Evolutionary conservation across 179 eudicot species (phyloP).

Genomic region (Carnegiea gigantea): DNA sequence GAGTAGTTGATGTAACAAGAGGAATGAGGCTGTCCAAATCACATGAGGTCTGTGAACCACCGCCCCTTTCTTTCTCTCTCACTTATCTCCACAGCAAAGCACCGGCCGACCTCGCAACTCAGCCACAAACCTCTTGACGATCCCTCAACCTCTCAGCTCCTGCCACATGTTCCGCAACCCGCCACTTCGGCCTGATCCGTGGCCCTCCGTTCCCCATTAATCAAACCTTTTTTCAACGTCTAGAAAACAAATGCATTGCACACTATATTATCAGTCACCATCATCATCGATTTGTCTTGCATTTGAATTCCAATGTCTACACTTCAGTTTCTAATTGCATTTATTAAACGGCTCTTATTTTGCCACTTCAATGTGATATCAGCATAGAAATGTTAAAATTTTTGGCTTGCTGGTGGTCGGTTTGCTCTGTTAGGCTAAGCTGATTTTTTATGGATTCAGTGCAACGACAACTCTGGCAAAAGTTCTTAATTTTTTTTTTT

Average conservation of each 20-base stretch:
- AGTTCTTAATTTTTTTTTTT: too few relatives aligned
- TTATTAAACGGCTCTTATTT: neutral
- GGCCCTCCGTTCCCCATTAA: neutral
- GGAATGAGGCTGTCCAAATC: slow-evolving; percentile 18
- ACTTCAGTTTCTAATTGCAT: neutral
- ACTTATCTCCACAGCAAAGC: slow-evolving; percentile 14
- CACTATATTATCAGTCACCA: neutral
- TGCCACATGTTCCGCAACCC: slow-evolving; percentile 11
- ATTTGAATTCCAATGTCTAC: neutral
- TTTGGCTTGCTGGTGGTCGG: too few relatives aligned
- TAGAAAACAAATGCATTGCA: too few relatives aligned
- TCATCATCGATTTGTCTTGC: neutral
- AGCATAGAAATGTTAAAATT: neutral
- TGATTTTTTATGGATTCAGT: too few relatives aligned
- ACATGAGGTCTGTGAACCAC: slow-evolving; percentile 29
- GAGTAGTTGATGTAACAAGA: too few relatives aligned
- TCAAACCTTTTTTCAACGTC: neutral
- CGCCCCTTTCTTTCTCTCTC: slow-evolving; percentile 13
- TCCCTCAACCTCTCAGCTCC: slow-evolving; percentile 7
- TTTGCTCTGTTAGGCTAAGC: too few relatives aligned
- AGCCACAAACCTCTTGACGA: neutral
- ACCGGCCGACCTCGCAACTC: slow-evolving; percentile 28
- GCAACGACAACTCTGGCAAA: too few relatives aligned
- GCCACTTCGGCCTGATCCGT: neutral
- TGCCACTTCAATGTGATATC: neutral